These are phyloP conservation scores for Zygotorulaspora florentina DNA, from an alignment of 805 yeast genomes.

Conservation along the genomic window DNA sequence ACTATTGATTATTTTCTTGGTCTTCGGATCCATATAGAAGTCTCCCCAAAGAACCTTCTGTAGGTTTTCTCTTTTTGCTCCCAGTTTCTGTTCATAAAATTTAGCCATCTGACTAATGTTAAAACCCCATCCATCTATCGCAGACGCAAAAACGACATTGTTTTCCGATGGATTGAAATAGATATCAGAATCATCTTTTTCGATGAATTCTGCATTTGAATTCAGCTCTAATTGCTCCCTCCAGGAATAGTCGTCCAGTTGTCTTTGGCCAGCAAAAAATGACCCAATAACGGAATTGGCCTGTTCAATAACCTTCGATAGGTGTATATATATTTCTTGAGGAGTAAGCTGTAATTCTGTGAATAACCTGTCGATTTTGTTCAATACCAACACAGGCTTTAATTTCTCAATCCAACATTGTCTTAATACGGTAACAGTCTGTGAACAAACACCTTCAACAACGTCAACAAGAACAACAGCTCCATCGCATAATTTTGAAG, in stretches of 20 bases:
- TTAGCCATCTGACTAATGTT: constrained; percentile 83
- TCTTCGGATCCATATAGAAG: constrained; percentile 81
- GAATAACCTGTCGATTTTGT: constrained; percentile 84
- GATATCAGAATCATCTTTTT: constrained; percentile 72
- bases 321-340: constrained; percentile 76
- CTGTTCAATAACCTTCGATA: constrained; percentile 78
- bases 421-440: constrained; percentile 88
- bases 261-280: constrained; percentile 86
- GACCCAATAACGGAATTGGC: constrained; percentile 94
- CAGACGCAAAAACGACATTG: constrained; percentile 86
- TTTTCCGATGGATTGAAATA: constrained; percentile 85
- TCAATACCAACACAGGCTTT: constrained; percentile 81
- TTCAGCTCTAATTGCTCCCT: constrained; percentile 57
- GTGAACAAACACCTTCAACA: constrained; percentile 98
- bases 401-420: constrained; percentile 94
- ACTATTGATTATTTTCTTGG: constrained; percentile 71
- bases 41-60: constrained; percentile 96
- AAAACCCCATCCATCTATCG: constrained; percentile 98
- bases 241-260: constrained; percentile 79
- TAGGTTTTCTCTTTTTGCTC: constrained; percentile 72
- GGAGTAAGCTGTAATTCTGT: constrained; percentile 80
- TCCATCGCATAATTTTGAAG: constrained; percentile 94
- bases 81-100: constrained; percentile 77
- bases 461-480: constrained; percentile 94
- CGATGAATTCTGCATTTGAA: constrained; percentile 53